Evolutionary conservation across 1,284 basidiomycete genomes (phyloP), one percentile per base, ranked within the genome.

Genomic region (Fomes fomentarius): DNA sequence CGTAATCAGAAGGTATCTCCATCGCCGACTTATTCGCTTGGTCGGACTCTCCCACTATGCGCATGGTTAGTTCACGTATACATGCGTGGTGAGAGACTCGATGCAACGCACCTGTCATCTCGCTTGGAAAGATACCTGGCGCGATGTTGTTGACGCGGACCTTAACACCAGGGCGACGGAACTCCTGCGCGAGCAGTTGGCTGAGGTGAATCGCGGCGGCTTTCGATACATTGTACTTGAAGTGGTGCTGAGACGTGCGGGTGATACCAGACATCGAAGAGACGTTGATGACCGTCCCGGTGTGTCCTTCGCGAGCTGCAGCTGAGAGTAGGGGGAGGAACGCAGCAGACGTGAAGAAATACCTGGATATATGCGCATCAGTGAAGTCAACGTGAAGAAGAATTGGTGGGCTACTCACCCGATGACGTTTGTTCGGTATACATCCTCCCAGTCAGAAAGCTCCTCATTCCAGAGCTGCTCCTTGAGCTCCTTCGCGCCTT

Each of bases 241-340:
- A 70, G 54, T 76, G 74, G 58, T 73, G 67, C 60, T 77, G 75
- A 0, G 68, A 54, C 11, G 65, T 68, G 31, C 69, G 64, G 6
- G 69, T 73, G 41, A 75, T 69, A 6, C 75, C 75, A 8, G 68
- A 70, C 48, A 76, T 75, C 4, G 68, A 70, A 4, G 73, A 63
- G 43, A 72, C 71, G 55, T 74, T 76, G 62, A 76, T 76, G 24
- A 74, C 66, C 9, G 59, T 61, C 1, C 59, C 66, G 3, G 66
- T 68, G 52, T 69, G 66, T 14, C 61, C 66, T 12, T 63, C 58
- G 15, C 63, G 61, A 1, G 68, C 65, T 0, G 72, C 68, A 21
- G 67, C 69, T n/a, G 66, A 52, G n/a, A 78, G 70, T 2, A 78
- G 68, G 6, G 74, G 73, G 0, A 76, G 50, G 62, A 76, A 75